Evolutionary conservation across 1,284 basidiomycete genomes (phyloP).

Genomic region (Heterobasidion parviporum): DNA sequence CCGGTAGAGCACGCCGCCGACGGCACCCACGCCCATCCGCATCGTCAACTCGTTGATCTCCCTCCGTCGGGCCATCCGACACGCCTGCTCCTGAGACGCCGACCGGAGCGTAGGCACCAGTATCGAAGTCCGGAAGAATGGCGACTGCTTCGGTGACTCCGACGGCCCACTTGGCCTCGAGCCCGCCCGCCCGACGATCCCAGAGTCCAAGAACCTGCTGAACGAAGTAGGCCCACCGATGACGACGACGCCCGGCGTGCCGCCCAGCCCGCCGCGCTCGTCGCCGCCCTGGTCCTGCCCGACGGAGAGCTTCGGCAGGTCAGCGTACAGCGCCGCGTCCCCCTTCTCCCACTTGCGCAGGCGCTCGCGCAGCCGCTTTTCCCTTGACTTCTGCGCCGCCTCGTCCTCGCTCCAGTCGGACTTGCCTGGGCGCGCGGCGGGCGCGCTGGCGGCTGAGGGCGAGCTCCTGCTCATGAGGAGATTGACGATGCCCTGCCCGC

Average conservation of each 20-base stretch:
- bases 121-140: slow-evolving; percentile 67
- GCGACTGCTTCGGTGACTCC: slow-evolving; percentile 21
- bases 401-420: slow-evolving; percentile 60
- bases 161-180: slow-evolving; percentile 11
- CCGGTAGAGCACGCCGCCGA: slow-evolving; percentile 60
- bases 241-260: slow-evolving; percentile 40
- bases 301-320: slow-evolving; percentile 39
- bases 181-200: slow-evolving; percentile 8
- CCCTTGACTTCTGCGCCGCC: slow-evolving; percentile 53
- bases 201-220: slow-evolving; percentile 14
- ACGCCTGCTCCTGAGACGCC: slow-evolving; percentile 42
- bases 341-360: slow-evolving; percentile 65
- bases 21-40: slow-evolving; percentile 67
- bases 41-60: slow-evolving; percentile 75
- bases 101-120: slow-evolving; percentile 63
- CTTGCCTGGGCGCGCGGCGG: slow-evolving; percentile 20
- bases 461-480: slow-evolving; percentile 29
- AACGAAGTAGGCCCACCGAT: slow-evolving; percentile 30
- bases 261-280: slow-evolving; percentile 25
- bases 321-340: slow-evolving; percentile 44
- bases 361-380: slow-evolving; percentile 58
- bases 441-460: slow-evolving; percentile 8
- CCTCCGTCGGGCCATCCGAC: slow-evolving; percentile 52
- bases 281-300: slow-evolving; percentile 27
- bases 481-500: slow-evolving; percentile 27